These are phyloP conservation scores for Acorus calamus DNA, from an alignment of 106 monocot genomes.

Conservation along the genomic window DNA sequence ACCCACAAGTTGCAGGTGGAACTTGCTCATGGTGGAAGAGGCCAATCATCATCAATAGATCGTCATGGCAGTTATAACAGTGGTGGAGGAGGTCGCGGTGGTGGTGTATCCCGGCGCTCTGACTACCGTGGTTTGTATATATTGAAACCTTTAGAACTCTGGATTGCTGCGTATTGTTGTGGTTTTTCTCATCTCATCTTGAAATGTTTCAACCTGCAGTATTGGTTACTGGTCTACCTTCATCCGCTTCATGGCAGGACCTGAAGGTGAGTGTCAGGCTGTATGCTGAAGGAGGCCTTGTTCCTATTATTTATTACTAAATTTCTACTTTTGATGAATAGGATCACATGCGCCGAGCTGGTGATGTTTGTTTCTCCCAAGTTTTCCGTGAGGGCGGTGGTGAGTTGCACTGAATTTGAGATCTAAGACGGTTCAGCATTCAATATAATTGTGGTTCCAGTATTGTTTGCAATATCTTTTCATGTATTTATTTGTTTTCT, in stretches of 20 bases:
- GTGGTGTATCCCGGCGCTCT: conserved; percentile 60
- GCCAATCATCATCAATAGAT: conserved; percentile 50
- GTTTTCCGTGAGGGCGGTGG: conserved; percentile 83
- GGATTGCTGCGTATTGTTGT: not conserved
- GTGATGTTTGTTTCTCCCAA: conserved; percentile 96
- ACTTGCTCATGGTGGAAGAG: conserved; percentile 78
- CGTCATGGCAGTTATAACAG: conserved; percentile 29
- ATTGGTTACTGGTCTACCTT: conserved; percentile 74
- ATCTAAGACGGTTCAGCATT: no score
- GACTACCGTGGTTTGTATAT: conserved; percentile 42
- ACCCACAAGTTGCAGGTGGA: conserved; percentile 38
- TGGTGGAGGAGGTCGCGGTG: conserved; percentile 28
- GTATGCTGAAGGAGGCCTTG: no score
- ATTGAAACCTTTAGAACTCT: no score
- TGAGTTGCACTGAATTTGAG: conserved; percentile 9
- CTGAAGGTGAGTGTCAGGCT: conserved; percentile 42
- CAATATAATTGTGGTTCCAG: no score
- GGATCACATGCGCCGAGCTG: conserved; percentile 91
- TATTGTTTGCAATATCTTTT: not conserved
- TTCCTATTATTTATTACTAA: no score
- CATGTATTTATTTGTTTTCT: not conserved
- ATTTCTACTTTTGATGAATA: conserved; percentile 3
- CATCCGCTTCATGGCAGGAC: conserved; percentile 96
- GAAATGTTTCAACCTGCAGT: conserved; percentile 23
- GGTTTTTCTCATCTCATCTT: not conserved